phyloP scores from a whole-genome alignment of 1,139 yeast species.

The Yamadazyma atlantica region DNA sequence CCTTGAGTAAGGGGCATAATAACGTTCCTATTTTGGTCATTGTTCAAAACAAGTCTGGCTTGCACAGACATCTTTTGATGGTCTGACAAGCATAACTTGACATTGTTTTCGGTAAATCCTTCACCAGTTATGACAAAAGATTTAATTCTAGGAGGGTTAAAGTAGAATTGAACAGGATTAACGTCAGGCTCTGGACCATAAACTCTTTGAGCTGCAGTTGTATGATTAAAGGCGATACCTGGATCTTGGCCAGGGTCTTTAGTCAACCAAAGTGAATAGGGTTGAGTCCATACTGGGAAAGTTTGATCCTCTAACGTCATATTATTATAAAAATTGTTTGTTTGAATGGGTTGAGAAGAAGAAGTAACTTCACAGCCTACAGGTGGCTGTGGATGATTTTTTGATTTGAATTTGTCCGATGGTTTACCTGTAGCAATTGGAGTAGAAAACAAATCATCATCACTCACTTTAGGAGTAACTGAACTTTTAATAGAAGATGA shows the following conservation, averaged over 20 bases:
- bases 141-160: slow-evolving; percentile 47
- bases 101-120: slow-evolving; percentile 21
- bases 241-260: slow-evolving; percentile 38
- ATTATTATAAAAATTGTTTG: slow-evolving; percentile 47
- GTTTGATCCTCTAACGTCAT: slow-evolving; percentile 45
- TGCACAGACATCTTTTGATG: slow-evolving; percentile 38
- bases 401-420: slow-evolving; percentile 24
- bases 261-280: slow-evolving; percentile 46
- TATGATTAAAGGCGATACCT: slow-evolving; percentile 47
- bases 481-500: not conserved
- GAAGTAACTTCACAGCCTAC: slow-evolving; percentile 26
- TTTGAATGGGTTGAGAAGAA: slow-evolving; percentile 36
- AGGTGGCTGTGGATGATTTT: slow-evolving; percentile 30
- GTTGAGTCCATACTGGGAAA: slow-evolving; percentile 48
- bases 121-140: slow-evolving; percentile 41
- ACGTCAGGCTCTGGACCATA: slow-evolving; percentile 44
- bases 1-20: slow-evolving; percentile 49
- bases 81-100: slow-evolving; percentile 23
- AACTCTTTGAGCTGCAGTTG: slow-evolving; percentile 41
- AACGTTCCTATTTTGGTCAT: slow-evolving; percentile 17
- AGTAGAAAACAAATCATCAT: slow-evolving; percentile 17
- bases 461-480: slow-evolving; percentile 4
- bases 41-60: slow-evolving; percentile 16
- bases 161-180: slow-evolving; percentile 42
- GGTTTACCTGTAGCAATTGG: slow-evolving; percentile 31